These are phyloP conservation scores for Tylopilus felleus DNA, from an alignment of 768 basidiomycete species.

Conservation along the genomic window DNA sequence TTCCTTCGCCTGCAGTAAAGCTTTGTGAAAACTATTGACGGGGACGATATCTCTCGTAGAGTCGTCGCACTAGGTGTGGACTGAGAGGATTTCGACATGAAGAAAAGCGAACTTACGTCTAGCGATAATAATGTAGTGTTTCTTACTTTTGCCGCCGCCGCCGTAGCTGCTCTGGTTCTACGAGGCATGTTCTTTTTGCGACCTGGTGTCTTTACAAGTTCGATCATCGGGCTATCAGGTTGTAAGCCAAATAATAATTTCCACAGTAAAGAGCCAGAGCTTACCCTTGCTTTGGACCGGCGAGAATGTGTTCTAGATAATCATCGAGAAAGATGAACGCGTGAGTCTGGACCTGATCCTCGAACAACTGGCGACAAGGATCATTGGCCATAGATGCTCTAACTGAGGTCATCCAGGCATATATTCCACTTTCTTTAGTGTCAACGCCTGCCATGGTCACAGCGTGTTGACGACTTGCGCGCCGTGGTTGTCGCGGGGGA, in stretches of 20 bases:
- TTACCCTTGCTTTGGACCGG: conserved; percentile 65
- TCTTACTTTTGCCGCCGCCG: conserved; percentile 44
- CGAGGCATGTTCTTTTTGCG: conserved; percentile 58
- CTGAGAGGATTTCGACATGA: conserved; percentile 8
- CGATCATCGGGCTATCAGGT: conserved; percentile 58
- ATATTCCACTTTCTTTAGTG: conserved; percentile 41
- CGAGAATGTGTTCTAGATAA: conserved; percentile 69
- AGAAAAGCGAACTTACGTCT: conserved; percentile 38
- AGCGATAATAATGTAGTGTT: conserved; percentile 38
- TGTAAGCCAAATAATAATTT: neutral
- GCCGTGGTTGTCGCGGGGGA: conserved; percentile 1
- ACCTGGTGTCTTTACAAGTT: conserved; percentile 81
- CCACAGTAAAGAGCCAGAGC: conserved; percentile 14
- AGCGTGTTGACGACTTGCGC: neutral
- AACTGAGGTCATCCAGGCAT: conserved; percentile 67
- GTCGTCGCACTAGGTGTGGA: conserved; percentile 31
- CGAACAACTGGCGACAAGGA: conserved; percentile 64
- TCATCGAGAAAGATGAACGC: conserved; percentile 79
- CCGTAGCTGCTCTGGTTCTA: conserved; percentile 44
- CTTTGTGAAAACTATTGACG: conserved; percentile 46
- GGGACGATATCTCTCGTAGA: conserved; percentile 40
- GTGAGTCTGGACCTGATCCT: conserved; percentile 69
- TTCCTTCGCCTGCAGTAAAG: conserved; percentile 37
- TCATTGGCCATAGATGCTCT: conserved; percentile 69
- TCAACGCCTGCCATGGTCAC: conserved; percentile 10